A percentile compares a stretch with the other conserved stretches of the same genome.
Evolutionary conservation across 495 filamentous ascomycete species (phyloP).

Genomic region (Neurospora africana): DNA sequence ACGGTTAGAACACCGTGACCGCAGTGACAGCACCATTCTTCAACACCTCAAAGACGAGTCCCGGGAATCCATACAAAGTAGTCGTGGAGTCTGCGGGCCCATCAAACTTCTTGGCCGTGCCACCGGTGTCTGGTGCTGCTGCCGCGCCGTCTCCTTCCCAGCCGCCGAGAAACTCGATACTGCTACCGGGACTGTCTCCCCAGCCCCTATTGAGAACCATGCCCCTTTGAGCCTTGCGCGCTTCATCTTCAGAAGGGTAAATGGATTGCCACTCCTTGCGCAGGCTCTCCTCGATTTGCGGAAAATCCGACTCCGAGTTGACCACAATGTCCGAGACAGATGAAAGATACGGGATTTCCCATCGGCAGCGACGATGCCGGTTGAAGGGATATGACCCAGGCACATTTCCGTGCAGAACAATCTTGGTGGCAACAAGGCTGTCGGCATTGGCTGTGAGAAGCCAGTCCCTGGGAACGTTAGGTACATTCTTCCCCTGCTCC

Average conservation of each 20-base stretch:
- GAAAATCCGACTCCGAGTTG: constrained; percentile 70
- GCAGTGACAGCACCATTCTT: constrained; percentile 85
- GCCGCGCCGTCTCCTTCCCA: constrained; percentile 64
- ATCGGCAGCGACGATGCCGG: constrained; percentile 78
- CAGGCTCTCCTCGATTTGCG: constrained; percentile 54
- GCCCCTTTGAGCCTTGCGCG: constrained; percentile 53
- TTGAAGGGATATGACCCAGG: constrained; percentile 96
- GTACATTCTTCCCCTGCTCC: constrained; percentile 4
- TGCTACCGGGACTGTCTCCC: constrained; percentile 86
- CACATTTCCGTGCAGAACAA: constrained; percentile 86
- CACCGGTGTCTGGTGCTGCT: constrained; percentile 23
- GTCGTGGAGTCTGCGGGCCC: constrained; percentile 63
- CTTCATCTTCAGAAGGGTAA: constrained; percentile 51
- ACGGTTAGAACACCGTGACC: constrained; percentile 56
- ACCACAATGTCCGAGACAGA: constrained; percentile 24
- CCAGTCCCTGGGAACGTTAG: constrained; percentile 20
- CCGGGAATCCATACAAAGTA: constrained; percentile 88
- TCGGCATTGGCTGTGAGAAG: constrained; percentile 33
- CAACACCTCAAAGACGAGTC: constrained; percentile 87
- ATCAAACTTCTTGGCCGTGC: constrained; percentile 13
- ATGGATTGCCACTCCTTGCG: constrained; percentile 60
- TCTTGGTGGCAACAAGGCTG: constrained; percentile 72
- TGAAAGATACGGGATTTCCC: constrained; percentile 59
- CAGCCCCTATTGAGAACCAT: constrained; percentile 87
- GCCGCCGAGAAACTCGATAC: constrained; percentile 77